Base-by-base conservation (phyloP, 208 protist genomes). In the Acanthamoeba rhysodes region DNA sequence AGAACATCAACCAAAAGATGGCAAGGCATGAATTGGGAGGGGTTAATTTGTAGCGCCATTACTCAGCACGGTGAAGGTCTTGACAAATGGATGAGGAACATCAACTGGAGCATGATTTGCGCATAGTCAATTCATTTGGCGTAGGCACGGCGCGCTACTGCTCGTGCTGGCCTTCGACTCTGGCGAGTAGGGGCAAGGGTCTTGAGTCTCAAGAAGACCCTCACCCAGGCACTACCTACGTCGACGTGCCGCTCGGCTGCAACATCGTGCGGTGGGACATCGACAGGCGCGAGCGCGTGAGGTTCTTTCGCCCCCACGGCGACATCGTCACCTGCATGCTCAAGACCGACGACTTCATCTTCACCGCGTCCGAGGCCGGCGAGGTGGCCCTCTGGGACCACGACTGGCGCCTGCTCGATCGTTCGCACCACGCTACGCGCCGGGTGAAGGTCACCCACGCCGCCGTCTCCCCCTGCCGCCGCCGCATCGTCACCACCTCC, bases 371-470 rank as follows among this genome's bases (percentile, higher is more conserved):
- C 37, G 4, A 41, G 37, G 37, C 37, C 4, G 37, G 37, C 4
- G 37, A 4, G 37, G 37, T 41, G 37, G 37, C 84, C 18, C 20
- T 90, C 20, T 90, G 84, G 84, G 55, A 90, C 29, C 20, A 32
- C 45, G 84, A 48, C 37, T 90, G 84, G 84, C 24, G 37, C 29
- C 27, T 62, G 50, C 84, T 90, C 27, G 48, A 34, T 41, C 48
- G 84, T 14, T 62, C 84, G 45, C 84, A 90, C 22, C 84, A 90
- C 57, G 41, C 84, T 16, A 87, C 48, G 29, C 45, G 84, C 27
- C 18, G n/a, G 53, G 84, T 90, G 50, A 90, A 90, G 53, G 32
- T 90, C 53, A 90, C 84, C 55, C 84, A 90, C 37, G 84, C 57
- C 7, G 18, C 84, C n/a, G 27, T 90, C 22, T 90, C 84, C 20